A percentile compares a stretch with the other conserved stretches of the same genome.
These are phyloP conservation scores for Pseudonitzschia multistriata DNA, from an alignment of 108 stramenopile genomes.

Conservation along the genomic window DNA sequence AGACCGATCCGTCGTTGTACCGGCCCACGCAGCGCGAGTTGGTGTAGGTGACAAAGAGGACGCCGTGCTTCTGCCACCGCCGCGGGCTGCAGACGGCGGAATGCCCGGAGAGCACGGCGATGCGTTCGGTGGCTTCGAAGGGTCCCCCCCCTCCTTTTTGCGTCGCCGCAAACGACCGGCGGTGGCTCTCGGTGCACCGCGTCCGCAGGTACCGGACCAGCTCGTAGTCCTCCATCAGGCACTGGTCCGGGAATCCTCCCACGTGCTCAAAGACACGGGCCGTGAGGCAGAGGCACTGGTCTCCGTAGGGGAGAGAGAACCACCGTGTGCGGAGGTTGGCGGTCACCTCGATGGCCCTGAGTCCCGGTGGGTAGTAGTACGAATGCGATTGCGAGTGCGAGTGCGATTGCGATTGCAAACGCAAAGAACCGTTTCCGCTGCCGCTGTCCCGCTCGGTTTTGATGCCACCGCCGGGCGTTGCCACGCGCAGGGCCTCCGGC, in stretches of 20 bases:
- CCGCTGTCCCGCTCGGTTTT: too few species aligned
- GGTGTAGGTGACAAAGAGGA: slow-evolving; percentile 60
- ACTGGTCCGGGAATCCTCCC: slow-evolving; percentile 85
- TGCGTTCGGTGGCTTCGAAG: slow-evolving; percentile 15
- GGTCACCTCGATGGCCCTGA: slow-evolving; percentile 3
- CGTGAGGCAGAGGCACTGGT: slow-evolving; percentile 79
- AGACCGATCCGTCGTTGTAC: slow-evolving; percentile 43
- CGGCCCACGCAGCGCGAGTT: slow-evolving; percentile 65
- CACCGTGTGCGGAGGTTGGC: slow-evolving; percentile 35
- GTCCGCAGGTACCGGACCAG: slow-evolving; percentile 52
- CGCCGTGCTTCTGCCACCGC: slow-evolving; percentile 82
- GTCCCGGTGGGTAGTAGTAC: too few species aligned
- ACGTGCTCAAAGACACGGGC: slow-evolving; percentile 57
- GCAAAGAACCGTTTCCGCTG: too few species aligned
- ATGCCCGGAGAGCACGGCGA: slow-evolving; percentile 44
- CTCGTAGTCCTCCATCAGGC: slow-evolving; percentile 90
- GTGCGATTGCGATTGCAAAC: too few species aligned
- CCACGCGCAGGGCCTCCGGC: slow-evolving; percentile 23
- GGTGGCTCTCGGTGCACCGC: not conserved
- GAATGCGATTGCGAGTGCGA: too few species aligned
- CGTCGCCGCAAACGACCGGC: not conserved
- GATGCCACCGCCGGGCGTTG: not conserved
- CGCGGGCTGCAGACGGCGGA: slow-evolving; percentile 70
- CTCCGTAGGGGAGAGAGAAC: slow-evolving; percentile 83
- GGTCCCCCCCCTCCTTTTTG: not conserved